A percentile compares a stretch with the other conserved stretches of the same genome.
phyloP scores from a whole-genome alignment of 352 stramenopile genomes.

The Pythium scleroteichum region DNA sequence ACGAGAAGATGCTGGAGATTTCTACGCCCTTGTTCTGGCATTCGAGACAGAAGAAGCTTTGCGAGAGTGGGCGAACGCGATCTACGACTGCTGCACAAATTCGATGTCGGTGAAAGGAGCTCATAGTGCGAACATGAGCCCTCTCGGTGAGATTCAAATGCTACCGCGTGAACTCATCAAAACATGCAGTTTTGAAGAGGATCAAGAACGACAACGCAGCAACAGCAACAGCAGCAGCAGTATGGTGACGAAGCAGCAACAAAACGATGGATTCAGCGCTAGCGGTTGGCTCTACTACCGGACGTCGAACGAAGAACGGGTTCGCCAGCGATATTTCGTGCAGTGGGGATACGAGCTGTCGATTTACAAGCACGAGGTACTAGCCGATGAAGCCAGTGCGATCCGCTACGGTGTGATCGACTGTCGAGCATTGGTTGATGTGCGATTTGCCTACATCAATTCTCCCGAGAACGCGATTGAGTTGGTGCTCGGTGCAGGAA shows the following conservation, averaged over 20 bases:
- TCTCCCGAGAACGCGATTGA: conserved; percentile 86
- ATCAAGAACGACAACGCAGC: conserved; percentile 20
- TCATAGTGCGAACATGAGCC: conserved; percentile 48
- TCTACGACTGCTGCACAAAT: conserved; percentile 88
- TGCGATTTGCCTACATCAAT: conserved; percentile 84
- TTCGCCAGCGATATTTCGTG: conserved; percentile 85
- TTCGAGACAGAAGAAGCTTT: conserved; percentile 78
- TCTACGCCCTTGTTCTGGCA: conserved; percentile 75
- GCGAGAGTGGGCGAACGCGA: conserved; percentile 70
- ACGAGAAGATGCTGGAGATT: conserved; percentile 73
- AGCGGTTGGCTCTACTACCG: conserved; percentile 87
- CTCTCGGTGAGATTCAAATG: conserved; percentile 72
- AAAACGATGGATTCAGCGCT: conserved; percentile 55
- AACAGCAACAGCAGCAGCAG: conserved; percentile 24
- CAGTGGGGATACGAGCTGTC: conserved; percentile 87
- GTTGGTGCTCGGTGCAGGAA: conserved; percentile 62
- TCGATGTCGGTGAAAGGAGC: conserved; percentile 80
- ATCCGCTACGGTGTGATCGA: conserved; percentile 89
- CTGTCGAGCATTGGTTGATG: conserved; percentile 77
- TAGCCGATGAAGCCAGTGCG: conserved; percentile 69
- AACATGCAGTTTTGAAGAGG: conserved; percentile 62
- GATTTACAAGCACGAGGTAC: conserved; percentile 89
- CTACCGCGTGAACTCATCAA: conserved; percentile 87
- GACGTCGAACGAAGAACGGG: conserved; percentile 78
- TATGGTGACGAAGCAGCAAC: conserved; percentile 9